These are phyloP conservation scores for Tinospora cordifolia DNA, from an alignment of 164 flowering plant genomes.

Conservation along the genomic window DNA sequence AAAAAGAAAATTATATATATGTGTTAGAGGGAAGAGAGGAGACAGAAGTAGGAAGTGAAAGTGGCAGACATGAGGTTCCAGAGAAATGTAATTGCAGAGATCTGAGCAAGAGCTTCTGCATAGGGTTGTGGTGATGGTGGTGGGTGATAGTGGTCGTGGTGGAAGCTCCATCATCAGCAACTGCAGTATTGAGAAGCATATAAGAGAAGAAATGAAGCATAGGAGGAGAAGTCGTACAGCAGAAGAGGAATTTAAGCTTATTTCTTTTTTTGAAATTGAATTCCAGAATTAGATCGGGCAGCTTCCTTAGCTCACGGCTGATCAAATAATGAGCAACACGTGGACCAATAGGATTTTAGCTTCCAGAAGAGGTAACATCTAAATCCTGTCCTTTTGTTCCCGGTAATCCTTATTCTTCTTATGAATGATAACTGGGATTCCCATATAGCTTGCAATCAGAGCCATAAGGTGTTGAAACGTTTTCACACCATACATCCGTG, in stretches of 20 bases:
- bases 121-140: slow-evolving; percentile 15
- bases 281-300: slow-evolving; percentile 26
- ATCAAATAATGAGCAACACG: slow-evolving; percentile 26
- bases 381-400: background rate
- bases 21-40: no score
- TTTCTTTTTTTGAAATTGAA: slow-evolving; percentile 20
- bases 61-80: slow-evolving; percentile 51
- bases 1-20: no score
- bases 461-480: slow-evolving; percentile 1
- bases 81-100: slow-evolving; percentile 28
- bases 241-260: slow-evolving; percentile 18
- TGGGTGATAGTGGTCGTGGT: slow-evolving; percentile 17
- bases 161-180: slow-evolving; percentile 30
- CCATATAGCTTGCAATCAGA: slow-evolving; percentile 5
- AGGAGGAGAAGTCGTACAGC: background rate
- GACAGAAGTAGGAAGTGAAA: slow-evolving; percentile 13
- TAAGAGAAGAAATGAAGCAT: slow-evolving; percentile 6
- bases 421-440: slow-evolving; percentile 1
- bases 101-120: slow-evolving; percentile 2
- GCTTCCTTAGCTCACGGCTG: background rate
- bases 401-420: background rate
- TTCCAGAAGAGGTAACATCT: slow-evolving; percentile 14
- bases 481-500: slow-evolving; percentile 7
- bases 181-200: slow-evolving; percentile 21
- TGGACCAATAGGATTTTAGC: slow-evolving; percentile 27